These are phyloP conservation scores for Pleoardoris graminearum DNA, from an alignment of 2,329 filamentous ascomycete genomes.

Conservation along the genomic window DNA sequence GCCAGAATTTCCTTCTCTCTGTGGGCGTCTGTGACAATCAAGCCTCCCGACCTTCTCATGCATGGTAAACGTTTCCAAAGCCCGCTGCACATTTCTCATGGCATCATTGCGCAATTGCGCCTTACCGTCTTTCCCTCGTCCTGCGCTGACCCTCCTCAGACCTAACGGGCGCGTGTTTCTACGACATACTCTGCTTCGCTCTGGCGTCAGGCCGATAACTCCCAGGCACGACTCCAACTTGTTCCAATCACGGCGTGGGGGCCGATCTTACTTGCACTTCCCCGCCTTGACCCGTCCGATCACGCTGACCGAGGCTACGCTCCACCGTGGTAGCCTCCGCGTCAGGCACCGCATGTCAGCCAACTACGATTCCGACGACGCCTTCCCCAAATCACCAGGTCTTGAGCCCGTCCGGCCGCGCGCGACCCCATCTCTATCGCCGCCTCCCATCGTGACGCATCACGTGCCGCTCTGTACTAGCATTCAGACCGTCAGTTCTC, in stretches of 20 bases:
- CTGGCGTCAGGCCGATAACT: background rate
- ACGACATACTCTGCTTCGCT: background rate
- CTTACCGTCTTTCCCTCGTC: background rate
- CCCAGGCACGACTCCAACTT: background rate
- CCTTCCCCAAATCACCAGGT: constrained; percentile 48
- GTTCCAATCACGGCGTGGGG: background rate
- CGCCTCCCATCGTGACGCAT: constrained; percentile 45
- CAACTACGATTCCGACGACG: constrained; percentile 55
- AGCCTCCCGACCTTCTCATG: constrained; percentile 9
- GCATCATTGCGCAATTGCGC: too few species aligned
- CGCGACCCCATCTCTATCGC: constrained; percentile 57
- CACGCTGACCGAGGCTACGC: constrained; percentile 21
- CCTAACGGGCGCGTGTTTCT: background rate
- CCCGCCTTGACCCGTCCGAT: background rate
- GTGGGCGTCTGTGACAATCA: constrained; percentile 14
- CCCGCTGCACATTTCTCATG: background rate
- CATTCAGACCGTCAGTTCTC: constrained; percentile 45
- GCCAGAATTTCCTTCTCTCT: constrained; percentile 9
- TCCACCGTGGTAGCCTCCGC: constrained; percentile 22
- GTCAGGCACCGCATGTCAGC: constrained; percentile 34
- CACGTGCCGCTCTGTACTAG: constrained; percentile 21
- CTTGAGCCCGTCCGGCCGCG: constrained; percentile 50
- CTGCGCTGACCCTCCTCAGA: constrained; percentile 5
- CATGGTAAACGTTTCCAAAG: too few species aligned
- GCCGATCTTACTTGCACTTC: background rate